Base-by-base conservation (phyloP, 495 filamentous ascomycete species). In the Melanomma pulvis-pyrius region DNA sequence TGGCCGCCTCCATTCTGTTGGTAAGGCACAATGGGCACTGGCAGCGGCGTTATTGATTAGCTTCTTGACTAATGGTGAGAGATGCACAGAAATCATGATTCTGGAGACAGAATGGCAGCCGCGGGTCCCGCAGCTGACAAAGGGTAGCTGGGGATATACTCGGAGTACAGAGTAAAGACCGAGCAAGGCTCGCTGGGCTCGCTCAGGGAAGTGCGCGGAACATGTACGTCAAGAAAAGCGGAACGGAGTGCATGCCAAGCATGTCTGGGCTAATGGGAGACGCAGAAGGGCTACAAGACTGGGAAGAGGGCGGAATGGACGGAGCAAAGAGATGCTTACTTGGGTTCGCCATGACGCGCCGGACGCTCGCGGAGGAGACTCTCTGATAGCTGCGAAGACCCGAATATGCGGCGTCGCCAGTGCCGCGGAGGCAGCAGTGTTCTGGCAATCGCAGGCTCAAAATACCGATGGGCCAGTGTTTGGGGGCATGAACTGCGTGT, bases 11-110 rank as follows among this genome's bases (percentile, higher is more conserved):
- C 69, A 65, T 72, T 12, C 9, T 65, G 64, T 56, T 29, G 32
- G 58, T 60, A 68, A 61, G 61, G 69, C 52, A 61, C 69, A 51
- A 67, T 39, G 39, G 65, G 61, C 69, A 72, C 69, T 72, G 64
- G 39, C 17, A 44, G 17, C 39, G 17, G 39, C 39, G 4, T n/a
- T 19, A 55, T 17, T 60, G 51, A 61, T 71, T 71, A 71, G 68
- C 63, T 49, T 44, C 47, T 24, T 61, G 51, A 24, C 57, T 62
- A 30, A 65, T 61, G 57, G 51, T 19, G 56, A 15, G 22, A 39
- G n/a, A 22, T 44, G 26, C 26, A 17, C 4, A 36, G 12, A 13
- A 15, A 39, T 22, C 32, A 12, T 32, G 53, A 49, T 63, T 26
- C 36, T 49, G 61, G n/a, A 6, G 25, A 28, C 13, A 32, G 12